phyloP scores from a whole-genome alignment of 2,329 filamentous ascomycete genomes.

The Colletotrichum camelliae region DNA sequence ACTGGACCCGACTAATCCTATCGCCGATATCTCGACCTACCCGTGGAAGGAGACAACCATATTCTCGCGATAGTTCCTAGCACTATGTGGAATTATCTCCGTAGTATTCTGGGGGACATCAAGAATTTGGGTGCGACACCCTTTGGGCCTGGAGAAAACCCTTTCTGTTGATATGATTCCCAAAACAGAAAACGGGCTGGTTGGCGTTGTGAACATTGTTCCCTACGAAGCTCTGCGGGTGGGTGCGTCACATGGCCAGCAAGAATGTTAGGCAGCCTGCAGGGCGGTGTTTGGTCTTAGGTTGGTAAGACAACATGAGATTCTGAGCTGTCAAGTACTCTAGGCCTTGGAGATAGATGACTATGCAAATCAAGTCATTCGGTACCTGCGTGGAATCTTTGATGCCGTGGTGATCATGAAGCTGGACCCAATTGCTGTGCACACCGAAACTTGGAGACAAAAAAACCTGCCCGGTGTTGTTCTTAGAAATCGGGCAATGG shows the following conservation, averaged over 20 bases:
- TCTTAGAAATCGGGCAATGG: not conserved
- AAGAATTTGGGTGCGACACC: not conserved
- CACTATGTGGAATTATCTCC: constrained; percentile 15
- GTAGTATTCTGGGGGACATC: not conserved
- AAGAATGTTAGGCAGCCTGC: not conserved
- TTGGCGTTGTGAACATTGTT: not conserved
- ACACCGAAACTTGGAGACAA: not conserved
- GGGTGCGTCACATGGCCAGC: not conserved
- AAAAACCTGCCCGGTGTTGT: not conserved
- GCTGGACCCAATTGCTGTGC: not conserved
- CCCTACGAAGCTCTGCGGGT: not conserved
- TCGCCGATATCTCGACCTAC: not conserved
- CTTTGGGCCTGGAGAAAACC: not conserved
- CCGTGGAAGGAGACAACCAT: not conserved
- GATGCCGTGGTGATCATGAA: not conserved
- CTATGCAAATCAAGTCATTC: not conserved
- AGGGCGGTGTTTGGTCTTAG: not conserved
- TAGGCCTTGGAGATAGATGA: not conserved
- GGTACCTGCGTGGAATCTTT: not conserved
- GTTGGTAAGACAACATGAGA: not conserved
- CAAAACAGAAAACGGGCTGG: constrained; percentile 4
- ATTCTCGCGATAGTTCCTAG: not conserved
- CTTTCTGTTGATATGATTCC: not conserved
- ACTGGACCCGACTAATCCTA: not conserved
- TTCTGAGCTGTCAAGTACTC: not conserved